Conservation (phyloP, 345 rosid species). For the Hibiscus mutabilis region DNA sequence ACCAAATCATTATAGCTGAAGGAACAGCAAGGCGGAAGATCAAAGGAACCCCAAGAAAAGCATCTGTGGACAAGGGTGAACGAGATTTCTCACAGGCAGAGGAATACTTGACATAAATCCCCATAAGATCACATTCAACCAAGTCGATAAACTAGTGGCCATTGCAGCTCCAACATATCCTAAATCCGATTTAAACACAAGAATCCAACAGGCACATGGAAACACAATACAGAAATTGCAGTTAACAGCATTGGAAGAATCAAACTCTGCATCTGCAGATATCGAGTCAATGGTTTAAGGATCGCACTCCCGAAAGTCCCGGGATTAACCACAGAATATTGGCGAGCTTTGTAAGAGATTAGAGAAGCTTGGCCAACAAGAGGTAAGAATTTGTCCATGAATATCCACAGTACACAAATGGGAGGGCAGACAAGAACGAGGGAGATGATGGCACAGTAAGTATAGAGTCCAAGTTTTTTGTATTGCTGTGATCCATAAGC, state of each 20-base stretch:
- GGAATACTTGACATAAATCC: slow-evolving; percentile 23
- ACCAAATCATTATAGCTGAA: slow-evolving; percentile 36
- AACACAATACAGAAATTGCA: slow-evolving; percentile 18
- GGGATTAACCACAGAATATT: slow-evolving; percentile 33
- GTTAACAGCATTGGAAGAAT: slow-evolving; percentile 27
- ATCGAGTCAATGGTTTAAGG: slow-evolving; percentile 26
- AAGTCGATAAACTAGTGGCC: slow-evolving; percentile 27
- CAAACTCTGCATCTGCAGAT: slow-evolving; percentile 29
- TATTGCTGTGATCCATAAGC: slow-evolving; percentile 28
- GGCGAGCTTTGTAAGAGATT: slow-evolving; percentile 22
- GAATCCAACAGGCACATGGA: slow-evolving; percentile 31
- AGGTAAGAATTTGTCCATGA: slow-evolving; percentile 21
- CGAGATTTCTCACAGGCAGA: slow-evolving; percentile 28
- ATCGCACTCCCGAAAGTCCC: slow-evolving; percentile 19
- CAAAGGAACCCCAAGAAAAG: slow-evolving; percentile 14
- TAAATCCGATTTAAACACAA: slow-evolving; percentile 24
- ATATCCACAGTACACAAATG: slow-evolving; percentile 23
- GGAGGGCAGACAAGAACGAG: slow-evolving; percentile 21
- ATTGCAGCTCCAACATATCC: slow-evolving; percentile 32
- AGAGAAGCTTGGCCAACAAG: slow-evolving; percentile 28
- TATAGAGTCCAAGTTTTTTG: slow-evolving; percentile 21
- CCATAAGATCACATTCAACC: slow-evolving; percentile 32
- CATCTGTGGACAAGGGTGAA: neutral
- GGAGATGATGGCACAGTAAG: slow-evolving; percentile 20
- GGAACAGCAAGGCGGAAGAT: slow-evolving; percentile 29